Evolutionary conservation across 2,329 filamentous ascomycete genomes (phyloP), one percentile per base, ranked within the genome.

Genomic region (Scedosporium aurantiacum): DNA sequence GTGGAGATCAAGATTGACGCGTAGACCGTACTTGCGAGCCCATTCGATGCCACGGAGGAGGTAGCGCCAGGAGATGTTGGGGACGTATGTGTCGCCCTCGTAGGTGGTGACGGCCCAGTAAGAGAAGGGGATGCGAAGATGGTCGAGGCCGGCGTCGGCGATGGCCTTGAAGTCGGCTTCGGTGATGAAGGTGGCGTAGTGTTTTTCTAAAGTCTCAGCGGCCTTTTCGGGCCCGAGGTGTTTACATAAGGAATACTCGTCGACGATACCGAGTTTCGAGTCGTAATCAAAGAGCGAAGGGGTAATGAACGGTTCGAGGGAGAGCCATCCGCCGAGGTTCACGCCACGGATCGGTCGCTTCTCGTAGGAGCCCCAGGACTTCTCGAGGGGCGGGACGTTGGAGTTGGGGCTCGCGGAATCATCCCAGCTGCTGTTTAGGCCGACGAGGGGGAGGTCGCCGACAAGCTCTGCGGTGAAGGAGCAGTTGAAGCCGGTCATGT

Each of bases 21-120:
- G 88, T 4, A 99, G 78, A 0, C 94, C 94, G 71, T 97, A 89
- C 70, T 95, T 92, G 27, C 94, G 88, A 54, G 89, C 90, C 82
- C 90, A 99, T 72, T 99, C 94, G 66, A 99, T 96, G 8, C 82
- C 90, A 16, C 94, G 87, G 8, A 99, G 82, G 1, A 99, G 85
- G 70, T 99, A 99, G 12, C 94, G 83, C 93, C 93, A 99, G 1
- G 90, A 88, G 0, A 91, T 89, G 50, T 91, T 86, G 63, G 89
- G 84, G 1, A 99, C 80, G 70, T 96, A 99, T 1, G 92, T 90
- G 69, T 99, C 94, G 52, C 80, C 85, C 28, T 90, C 86, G 72
- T 96, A 97, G 0, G 86, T 88, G 62, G 86, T 84, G 1, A 97
- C 86, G 0, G 92, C 91, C 94, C 94, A 99, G 78, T 99, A 99